Evolutionary conservation across 371 early-diverging fungal genomes (phyloP), one percentile per base, ranked within the genome.

Genomic region (Apophysomyces variabilis): DNA sequence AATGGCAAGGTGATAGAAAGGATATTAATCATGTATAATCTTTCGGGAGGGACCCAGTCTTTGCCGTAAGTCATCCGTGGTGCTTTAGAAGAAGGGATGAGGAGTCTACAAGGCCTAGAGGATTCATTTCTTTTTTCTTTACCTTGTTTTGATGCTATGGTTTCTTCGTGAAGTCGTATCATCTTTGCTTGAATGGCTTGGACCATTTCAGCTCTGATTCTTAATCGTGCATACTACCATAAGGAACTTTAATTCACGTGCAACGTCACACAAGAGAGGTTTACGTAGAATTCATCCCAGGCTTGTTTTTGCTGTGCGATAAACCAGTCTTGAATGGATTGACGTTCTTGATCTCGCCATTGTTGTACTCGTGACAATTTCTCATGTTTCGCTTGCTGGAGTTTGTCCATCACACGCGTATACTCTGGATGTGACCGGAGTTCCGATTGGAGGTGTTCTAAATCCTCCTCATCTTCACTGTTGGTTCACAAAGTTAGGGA

Each of bases 41-140:
- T 61, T 57, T 69, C 73, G 16, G 73, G 73, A 61, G 73, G 73
- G 43, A 70, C 62, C 73, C 73, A 73, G n/a, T 69, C 70, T 38
- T 61, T 57, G 44, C 69, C 70, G 26, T 60, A 47, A 35, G 50
- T 50, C 21, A 60, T 60, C 32, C 64, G 41, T 38, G 61, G 54
- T 41, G 59, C 47, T 60, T 64, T 38, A 18, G 21, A 21, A 1
- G 16, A 3, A 50, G 54, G 54, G 54, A 6, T 50, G 21, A 7
- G 5, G 21, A 50, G 9, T 9, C 16, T 7, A 21, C 16, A 50
- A 4, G 11, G 9, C 8, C 32, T 9, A 9, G 21, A 21, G 5
- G 21, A 50, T 7, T 16, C 5, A 11, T 4, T 11, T 41, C 11
- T 1, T 41, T 41, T 41, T 41, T 4, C 32, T 41, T 41, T 50